A percentile compares a stretch with the other conserved stretches of the same genome.
phyloP scores from a whole-genome alignment of 2,329 filamentous ascomycete genomes.

The Penicillium sp. region DNA sequence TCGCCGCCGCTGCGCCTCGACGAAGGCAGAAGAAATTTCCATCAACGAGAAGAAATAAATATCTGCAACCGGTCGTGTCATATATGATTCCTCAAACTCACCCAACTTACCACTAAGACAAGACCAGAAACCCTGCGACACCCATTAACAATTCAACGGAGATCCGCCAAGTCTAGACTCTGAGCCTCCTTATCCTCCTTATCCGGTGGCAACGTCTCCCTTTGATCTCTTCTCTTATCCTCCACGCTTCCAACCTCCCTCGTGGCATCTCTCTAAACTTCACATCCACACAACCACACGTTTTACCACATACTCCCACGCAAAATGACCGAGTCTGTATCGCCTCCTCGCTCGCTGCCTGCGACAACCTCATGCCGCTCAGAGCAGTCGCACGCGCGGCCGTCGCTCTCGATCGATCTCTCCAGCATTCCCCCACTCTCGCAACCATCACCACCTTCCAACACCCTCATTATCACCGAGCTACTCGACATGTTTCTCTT shows the following conservation, averaged over 20 bases:
- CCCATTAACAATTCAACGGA: background rate
- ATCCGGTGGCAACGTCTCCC: conserved; percentile 24
- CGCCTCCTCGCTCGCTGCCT: conserved; percentile 27
- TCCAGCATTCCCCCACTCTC: conserved; percentile 48
- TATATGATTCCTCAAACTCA: background rate
- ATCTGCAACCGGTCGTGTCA: background rate
- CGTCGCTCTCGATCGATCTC: conserved; percentile 50
- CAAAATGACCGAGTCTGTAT: conserved; percentile 25
- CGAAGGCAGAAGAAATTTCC: background rate
- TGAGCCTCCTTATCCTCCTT: background rate
- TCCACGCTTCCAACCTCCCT: background rate
- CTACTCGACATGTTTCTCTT: conserved; percentile 50
- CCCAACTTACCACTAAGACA: background rate
- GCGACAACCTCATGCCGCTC: conserved; percentile 29
- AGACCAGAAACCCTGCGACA: background rate
- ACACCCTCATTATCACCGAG: conserved; percentile 55
- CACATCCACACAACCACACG: background rate
- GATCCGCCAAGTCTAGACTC: conserved; percentile 1
- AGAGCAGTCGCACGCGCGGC: conserved; percentile 33
- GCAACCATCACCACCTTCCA: conserved; percentile 50
- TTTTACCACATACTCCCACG: conserved; percentile 6
- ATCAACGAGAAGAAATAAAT: background rate
- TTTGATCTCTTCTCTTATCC: conserved; percentile 20
- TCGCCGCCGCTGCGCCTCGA: background rate
- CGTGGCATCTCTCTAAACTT: background rate